A percentile compares a stretch with the other conserved stretches of the same genome.
Conservation (phyloP, 2,329 filamentous ascomycete genomes). For the Aspergillus cejpii region DNA sequence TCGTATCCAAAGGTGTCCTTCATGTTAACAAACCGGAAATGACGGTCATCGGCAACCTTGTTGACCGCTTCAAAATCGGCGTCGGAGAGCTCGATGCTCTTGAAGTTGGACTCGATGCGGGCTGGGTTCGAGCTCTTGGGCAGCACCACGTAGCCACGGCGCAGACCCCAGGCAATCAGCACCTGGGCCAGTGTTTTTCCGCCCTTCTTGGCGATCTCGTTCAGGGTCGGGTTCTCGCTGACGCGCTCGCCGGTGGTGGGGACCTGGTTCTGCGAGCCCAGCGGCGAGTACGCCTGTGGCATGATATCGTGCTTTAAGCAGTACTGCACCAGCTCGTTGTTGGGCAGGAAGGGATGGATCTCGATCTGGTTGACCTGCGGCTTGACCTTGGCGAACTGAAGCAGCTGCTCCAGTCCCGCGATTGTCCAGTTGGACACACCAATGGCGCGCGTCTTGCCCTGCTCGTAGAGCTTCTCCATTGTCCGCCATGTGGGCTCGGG, state of each 20-base stretch:
- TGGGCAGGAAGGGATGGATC: constrained; percentile 45
- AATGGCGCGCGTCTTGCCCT: constrained; percentile 61
- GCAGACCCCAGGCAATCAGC: constrained; percentile 59
- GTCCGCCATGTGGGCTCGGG: constrained; percentile 58
- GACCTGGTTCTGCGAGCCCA: constrained; percentile 62
- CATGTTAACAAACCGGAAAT: constrained; percentile 72
- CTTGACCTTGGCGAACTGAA: constrained; percentile 39
- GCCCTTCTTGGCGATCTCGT: constrained; percentile 52
- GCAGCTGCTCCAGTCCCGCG: constrained; percentile 44
- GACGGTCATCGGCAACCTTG: constrained; percentile 57
- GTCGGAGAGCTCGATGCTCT: constrained; percentile 53
- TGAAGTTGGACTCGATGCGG: constrained; percentile 62
- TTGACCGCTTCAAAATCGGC: constrained; percentile 56
- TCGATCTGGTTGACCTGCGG: constrained; percentile 44
- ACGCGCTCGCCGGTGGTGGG: constrained; percentile 62
- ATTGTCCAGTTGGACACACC: constrained; percentile 70
- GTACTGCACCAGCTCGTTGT: constrained; percentile 40
- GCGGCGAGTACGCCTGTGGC: constrained; percentile 40
- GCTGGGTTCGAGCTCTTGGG: constrained; percentile 63
- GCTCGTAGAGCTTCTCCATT: constrained; percentile 54
- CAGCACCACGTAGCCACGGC: constrained; percentile 60
- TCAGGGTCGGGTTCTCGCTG: constrained; percentile 53
- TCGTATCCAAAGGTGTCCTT: constrained; percentile 73
- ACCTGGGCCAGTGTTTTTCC: constrained; percentile 56
- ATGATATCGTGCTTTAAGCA: constrained; percentile 38